A percentile compares a stretch with the other conserved stretches of the same genome.
phyloP scores from a whole-genome alignment of 2,329 filamentous ascomycete genomes.

The Truncatella angustata region DNA sequence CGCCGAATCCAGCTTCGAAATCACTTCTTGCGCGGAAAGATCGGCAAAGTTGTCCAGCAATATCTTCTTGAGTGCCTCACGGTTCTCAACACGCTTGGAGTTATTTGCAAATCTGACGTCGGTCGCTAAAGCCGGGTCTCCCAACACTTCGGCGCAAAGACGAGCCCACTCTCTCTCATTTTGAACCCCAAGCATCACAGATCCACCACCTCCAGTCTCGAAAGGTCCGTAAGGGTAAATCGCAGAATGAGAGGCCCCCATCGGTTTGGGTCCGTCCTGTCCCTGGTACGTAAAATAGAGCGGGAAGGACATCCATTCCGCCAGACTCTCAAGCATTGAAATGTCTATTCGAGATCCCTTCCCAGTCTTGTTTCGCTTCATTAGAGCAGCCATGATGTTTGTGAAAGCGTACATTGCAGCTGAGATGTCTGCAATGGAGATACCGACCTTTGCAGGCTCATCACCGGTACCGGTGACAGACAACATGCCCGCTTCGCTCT shows the following conservation, averaged over 20 bases:
- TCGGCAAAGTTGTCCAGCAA: constrained; percentile 41
- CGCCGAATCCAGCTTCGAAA: constrained; percentile 42
- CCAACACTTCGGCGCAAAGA: constrained; percentile 46
- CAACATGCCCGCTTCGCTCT: constrained; percentile 50
- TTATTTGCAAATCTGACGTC: constrained; percentile 49
- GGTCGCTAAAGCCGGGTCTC: constrained; percentile 35
- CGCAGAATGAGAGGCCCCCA: constrained; percentile 50
- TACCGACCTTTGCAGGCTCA: constrained; percentile 48
- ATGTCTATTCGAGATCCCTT: constrained; percentile 50
- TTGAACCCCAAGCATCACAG: constrained; percentile 56
- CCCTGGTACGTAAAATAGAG: constrained; percentile 51
- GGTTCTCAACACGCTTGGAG: constrained; percentile 42
- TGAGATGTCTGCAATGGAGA: constrained; percentile 54
- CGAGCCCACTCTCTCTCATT: constrained; percentile 56
- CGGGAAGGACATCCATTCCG: constrained; percentile 58
- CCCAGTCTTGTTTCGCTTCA: constrained; percentile 47
- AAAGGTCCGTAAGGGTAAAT: constrained; percentile 60
- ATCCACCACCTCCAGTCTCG: constrained; percentile 41
- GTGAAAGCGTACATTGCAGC: constrained; percentile 52
- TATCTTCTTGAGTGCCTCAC: constrained; percentile 41
- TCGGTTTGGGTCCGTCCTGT: constrained; percentile 38
- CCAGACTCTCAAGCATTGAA: constrained; percentile 57
- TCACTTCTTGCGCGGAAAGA: constrained; percentile 36
- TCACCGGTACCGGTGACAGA: constrained; percentile 46
- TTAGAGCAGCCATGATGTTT: constrained; percentile 47